phyloP scores from a whole-genome alignment of 2,329 filamentous ascomycete genomes.

The Epichloe glyceriae region DNA sequence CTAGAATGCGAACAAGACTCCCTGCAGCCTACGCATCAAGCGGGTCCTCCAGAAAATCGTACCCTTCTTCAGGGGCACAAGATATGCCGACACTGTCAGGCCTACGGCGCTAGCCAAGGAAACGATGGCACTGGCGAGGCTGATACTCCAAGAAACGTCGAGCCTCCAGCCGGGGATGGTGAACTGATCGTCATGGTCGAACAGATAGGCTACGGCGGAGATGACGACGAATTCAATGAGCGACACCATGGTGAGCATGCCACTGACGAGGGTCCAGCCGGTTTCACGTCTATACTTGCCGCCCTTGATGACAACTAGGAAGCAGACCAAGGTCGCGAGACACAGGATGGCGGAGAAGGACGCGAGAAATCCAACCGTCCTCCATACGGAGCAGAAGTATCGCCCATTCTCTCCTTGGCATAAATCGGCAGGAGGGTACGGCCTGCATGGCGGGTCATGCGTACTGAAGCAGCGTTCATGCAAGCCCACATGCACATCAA shows the following conservation, averaged over 20 bases:
- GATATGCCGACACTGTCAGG: constrained; percentile 52
- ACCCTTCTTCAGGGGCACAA: constrained; percentile 75
- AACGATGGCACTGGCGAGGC: constrained; percentile 41
- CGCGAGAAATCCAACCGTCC: constrained; percentile 76
- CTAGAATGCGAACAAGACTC: background rate
- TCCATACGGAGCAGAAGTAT: constrained; percentile 87
- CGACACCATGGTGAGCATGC: constrained; percentile 52
- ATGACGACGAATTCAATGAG: constrained; percentile 64
- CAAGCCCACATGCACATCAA: constrained; percentile 57
- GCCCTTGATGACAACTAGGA: constrained; percentile 62
- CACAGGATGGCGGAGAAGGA: constrained; percentile 73
- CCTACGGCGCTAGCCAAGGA: constrained; percentile 41
- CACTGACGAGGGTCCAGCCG: constrained; percentile 67
- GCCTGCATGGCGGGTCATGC: constrained; percentile 44
- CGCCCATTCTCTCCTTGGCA: constrained; percentile 33
- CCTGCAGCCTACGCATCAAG: constrained; percentile 32
- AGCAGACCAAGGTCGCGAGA: constrained; percentile 67
- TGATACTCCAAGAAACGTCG: constrained; percentile 66
- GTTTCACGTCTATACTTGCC: constrained; percentile 67
- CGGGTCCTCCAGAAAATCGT: constrained; percentile 51
- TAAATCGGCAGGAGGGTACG: constrained; percentile 20
- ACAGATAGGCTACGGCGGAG: constrained; percentile 74
- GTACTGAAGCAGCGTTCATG: constrained; percentile 68
- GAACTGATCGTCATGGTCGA: constrained; percentile 73
- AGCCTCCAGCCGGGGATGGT: constrained; percentile 67